phyloP scores from a whole-genome alignment of 2,329 filamentous ascomycete genomes.

The Penicillium sp. region DNA sequence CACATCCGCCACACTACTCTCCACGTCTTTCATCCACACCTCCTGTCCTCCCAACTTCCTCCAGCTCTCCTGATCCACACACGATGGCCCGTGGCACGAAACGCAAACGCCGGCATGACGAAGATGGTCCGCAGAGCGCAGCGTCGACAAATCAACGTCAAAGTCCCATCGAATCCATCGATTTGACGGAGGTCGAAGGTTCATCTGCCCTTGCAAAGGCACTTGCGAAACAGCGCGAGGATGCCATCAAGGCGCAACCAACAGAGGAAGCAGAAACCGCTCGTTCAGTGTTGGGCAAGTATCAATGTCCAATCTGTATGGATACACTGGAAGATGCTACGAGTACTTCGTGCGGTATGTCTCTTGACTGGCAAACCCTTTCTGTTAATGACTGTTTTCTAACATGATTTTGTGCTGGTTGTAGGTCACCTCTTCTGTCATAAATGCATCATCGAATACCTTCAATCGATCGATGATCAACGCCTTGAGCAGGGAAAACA shows the following conservation, averaged over 20 bases:
- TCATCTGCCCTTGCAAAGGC: slow-evolving; percentile 44
- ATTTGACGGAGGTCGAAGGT: slow-evolving; percentile 51
- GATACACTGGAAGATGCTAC: slow-evolving; percentile 62
- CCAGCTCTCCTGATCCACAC: not conserved
- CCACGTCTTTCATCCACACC: not conserved
- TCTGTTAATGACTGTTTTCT: not conserved
- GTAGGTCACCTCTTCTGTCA: slow-evolving; percentile 66
- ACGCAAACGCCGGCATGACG: slow-evolving; percentile 16
- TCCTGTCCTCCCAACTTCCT: not conserved
- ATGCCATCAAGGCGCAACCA: slow-evolving; percentile 50
- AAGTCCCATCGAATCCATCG: slow-evolving; percentile 50
- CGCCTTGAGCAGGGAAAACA: slow-evolving; percentile 37
- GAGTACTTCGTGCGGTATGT: slow-evolving; percentile 61
- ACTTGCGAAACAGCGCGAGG: slow-evolving; percentile 55
- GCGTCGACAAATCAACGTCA: slow-evolving; percentile 8
- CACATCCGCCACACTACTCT: not conserved
- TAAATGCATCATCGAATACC: slow-evolving; percentile 61
- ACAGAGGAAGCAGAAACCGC: slow-evolving; percentile 29
- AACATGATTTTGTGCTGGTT: not conserved
- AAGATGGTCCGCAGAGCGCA: not conserved
- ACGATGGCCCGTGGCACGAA: slow-evolving; percentile 3
- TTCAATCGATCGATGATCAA: slow-evolving; percentile 57
- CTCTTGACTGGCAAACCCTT: not conserved
- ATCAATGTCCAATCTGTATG: slow-evolving; percentile 66
- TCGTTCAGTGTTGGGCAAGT: slow-evolving; percentile 47